Base-by-base conservation (phyloP, 257 asterid species). In the Primulina tabacum region DNA sequence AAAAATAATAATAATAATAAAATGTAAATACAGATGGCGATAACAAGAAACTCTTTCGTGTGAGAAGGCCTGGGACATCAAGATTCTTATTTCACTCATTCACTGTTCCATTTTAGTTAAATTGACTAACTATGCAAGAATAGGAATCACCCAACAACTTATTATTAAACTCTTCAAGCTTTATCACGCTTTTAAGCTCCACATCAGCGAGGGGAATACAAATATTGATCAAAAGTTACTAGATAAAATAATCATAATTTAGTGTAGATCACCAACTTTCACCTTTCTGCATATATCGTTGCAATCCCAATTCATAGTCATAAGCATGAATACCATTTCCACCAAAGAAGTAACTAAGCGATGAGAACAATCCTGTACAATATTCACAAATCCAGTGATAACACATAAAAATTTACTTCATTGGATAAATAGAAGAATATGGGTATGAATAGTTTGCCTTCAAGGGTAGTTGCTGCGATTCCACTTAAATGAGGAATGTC, bases 291-390 rank as follows among this genome's bases (percentile, higher is more conserved):
- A 75, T 69, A 74, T 28, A 77, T 73, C 83, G 77, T 67, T 89
- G 99, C 60, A 94, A 61, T 71, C 86, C 80, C 58, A 94, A 83
- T 82, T 90, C 90, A 81, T 81, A 94, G 77, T 91, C 90, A 72
- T 66, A 72, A 38, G 80, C 87, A 78, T 89, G 95, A 77, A 72
- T 28, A 57, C 97, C 92, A 75, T 88, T 78, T 75, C 76, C 90
- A 72, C 90, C 85, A 77, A 94, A 90, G 85, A 94, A 86, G 86
- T 83, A 90, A 84, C 33, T 81, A 76, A 94, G 90, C 21, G 99
- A 82, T 80, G 92, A 85, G 81, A 89, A 83, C 79, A 94, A 70
- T 75, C 99, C 99, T 94, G 88, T 38, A 63, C 29, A 67, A 73
- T 43, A 73, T 61, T 40, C 64, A 60, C 20, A 72, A 67, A 69